phyloP scores from a whole-genome alignment of 352 stramenopile genomes.

The Phytophthora idaei region DNA sequence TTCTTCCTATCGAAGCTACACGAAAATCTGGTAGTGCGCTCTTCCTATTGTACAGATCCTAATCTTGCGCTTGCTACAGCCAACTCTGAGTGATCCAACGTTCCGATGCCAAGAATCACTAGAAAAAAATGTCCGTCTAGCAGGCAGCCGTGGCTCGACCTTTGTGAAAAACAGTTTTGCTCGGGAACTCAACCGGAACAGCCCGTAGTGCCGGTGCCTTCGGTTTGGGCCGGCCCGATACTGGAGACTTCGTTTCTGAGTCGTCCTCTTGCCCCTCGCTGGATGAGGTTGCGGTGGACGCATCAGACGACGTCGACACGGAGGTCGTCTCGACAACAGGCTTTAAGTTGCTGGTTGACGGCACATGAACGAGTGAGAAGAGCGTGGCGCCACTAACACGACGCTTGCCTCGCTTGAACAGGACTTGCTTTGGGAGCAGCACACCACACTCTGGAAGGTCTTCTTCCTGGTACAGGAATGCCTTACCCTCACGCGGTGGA shows the following conservation, averaged over 20 bases:
- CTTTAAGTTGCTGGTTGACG: slow-evolving; percentile 21
- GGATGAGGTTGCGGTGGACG: slow-evolving; percentile 15
- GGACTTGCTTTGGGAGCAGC: slow-evolving; percentile 38
- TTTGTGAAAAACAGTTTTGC: slow-evolving; percentile 39
- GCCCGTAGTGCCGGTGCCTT: slow-evolving; percentile 29
- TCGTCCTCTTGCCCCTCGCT: slow-evolving; percentile 19
- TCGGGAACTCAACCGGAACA: slow-evolving; percentile 36
- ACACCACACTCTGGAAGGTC: slow-evolving; percentile 31
- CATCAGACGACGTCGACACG: slow-evolving; percentile 10
- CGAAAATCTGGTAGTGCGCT: background rate
- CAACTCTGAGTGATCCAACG: slow-evolving; percentile 15
- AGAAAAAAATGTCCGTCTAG: slow-evolving; percentile 7
- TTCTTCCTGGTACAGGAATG: slow-evolving; percentile 16
- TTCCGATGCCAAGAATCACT: slow-evolving; percentile 22
- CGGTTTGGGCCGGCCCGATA: slow-evolving; percentile 8
- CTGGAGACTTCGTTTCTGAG: slow-evolving; percentile 1
- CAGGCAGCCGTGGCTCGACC: slow-evolving; percentile 23
- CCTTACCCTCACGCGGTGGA: slow-evolving; percentile 12
- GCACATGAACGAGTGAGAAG: slow-evolving; percentile 38
- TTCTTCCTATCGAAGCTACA: background rate
- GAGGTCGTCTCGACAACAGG: slow-evolving; percentile 26
- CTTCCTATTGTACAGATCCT: slow-evolving; percentile 20
- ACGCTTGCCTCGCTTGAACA: slow-evolving; percentile 42
- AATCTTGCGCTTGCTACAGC: slow-evolving; percentile 11
- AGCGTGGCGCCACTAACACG: slow-evolving; percentile 31